phyloP scores from a whole-genome alignment of 78 protist species.

The Dictyostelium brefeldianum region DNA sequence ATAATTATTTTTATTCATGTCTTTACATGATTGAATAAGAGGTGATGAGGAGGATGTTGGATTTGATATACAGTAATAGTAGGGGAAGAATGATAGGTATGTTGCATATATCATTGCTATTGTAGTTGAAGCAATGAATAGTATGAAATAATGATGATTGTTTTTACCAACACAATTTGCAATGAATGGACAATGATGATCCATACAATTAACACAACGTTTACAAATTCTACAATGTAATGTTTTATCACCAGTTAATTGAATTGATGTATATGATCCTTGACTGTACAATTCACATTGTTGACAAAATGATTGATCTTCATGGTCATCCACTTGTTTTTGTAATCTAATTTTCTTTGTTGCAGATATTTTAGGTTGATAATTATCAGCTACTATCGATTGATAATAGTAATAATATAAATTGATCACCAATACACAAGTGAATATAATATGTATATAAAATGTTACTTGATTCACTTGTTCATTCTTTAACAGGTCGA shows the following conservation, averaged over 20 bases:
- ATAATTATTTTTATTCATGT: conserved; percentile 3
- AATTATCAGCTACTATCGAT: neutral
- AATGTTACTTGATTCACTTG: neutral
- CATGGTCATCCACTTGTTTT: no score
- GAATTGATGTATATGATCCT: neutral
- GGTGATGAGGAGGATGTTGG: no score
- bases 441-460: neutral
- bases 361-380: neutral
- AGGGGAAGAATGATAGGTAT: conserved; percentile 28
- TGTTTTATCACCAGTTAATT: neutral
- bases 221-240: conserved; percentile 62
- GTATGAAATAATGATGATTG: conserved; percentile 31
- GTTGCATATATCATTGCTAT: conserved; percentile 19
- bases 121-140: neutral
- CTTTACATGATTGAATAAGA: neutral
- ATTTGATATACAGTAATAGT: neutral
- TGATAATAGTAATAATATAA: conserved; percentile 24
- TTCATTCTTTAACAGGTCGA: neutral
- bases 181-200: conserved; percentile 70
- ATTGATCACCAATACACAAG: neutral
- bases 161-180: conserved; percentile 34
- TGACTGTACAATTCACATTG: neutral
- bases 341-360: neutral
- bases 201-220: conserved; percentile 44
- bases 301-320: neutral